Evolutionary conservation across 1,284 basidiomycete genomes (phyloP).

Genomic region (Apiotrichum gamsii): DNA sequence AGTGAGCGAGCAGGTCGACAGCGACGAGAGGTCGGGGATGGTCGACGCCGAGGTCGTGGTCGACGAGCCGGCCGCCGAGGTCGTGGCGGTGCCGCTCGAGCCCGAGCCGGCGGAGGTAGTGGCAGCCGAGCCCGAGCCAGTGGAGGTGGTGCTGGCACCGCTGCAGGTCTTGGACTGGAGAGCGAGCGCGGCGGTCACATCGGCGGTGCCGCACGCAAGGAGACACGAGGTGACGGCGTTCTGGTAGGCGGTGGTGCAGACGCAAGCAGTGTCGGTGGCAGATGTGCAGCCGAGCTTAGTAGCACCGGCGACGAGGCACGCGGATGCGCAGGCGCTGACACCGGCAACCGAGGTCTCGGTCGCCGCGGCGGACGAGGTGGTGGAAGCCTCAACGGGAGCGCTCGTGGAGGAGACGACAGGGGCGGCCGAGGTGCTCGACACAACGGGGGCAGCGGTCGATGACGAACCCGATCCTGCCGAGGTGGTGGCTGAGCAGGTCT

Average conservation of each 20-base stretch:
- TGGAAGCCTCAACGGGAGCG: no score
- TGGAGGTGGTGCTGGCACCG: background rate
- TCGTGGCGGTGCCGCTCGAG: no score
- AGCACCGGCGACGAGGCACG: background rate
- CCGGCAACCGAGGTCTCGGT: no score
- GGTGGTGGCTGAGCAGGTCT: background rate
- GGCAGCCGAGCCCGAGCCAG: background rate
- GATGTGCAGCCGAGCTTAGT: background rate
- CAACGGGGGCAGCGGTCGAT: no score
- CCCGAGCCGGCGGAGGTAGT: background rate
- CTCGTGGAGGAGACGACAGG: no score
- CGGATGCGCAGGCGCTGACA: background rate
- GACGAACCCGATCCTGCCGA: no score
- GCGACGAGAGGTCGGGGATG: conserved; percentile 3
- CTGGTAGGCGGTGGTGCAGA: conserved; percentile 1
- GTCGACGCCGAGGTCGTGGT: background rate
- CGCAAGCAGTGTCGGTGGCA: background rate
- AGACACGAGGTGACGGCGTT: background rate
- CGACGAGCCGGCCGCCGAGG: background rate
- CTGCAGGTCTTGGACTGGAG: background rate
- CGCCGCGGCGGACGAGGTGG: no score
- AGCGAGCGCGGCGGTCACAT: conserved; percentile 4
- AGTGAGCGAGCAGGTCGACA: background rate
- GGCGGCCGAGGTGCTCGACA: no score
- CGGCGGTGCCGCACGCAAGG: background rate